Percentiles rank a stretch among this genome's conserved stretches.
These are phyloP conservation scores for Novymonas esmeraldas DNA, from an alignment of 208 protist species.

Conservation along the genomic window DNA sequence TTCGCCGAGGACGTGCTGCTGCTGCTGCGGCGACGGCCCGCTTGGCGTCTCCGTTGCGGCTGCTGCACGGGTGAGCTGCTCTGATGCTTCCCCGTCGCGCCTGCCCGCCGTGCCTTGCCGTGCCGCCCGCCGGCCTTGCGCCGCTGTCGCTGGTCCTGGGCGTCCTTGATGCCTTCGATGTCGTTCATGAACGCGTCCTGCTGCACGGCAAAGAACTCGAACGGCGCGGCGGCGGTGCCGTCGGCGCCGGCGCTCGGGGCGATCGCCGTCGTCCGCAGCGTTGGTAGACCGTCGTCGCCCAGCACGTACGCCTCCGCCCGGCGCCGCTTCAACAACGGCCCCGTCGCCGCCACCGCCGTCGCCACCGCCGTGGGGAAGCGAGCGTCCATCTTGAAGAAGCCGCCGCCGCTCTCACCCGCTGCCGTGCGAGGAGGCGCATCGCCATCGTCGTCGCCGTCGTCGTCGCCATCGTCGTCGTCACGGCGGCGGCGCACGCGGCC, in stretches of 20 bases:
- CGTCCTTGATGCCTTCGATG: constrained; percentile 65
- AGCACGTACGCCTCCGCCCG: constrained; percentile 50
- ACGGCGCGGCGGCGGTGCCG: constrained; percentile 13
- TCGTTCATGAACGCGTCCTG: constrained; percentile 75
- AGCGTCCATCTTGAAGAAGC: constrained; percentile 56
- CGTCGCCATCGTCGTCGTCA: constrained; percentile 43
- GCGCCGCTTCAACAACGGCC: constrained; percentile 34
- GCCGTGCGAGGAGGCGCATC: background rate
- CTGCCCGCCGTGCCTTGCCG: background rate
- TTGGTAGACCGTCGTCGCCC: constrained; percentile 34
- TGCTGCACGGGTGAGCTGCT: background rate
- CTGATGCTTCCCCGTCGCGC: background rate
- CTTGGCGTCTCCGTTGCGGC: background rate
- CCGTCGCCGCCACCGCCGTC: constrained; percentile 12
- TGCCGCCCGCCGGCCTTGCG: constrained; percentile 4
- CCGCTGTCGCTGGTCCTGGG: constrained; percentile 35
- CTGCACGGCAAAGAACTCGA: constrained; percentile 77
- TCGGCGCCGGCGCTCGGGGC: constrained; percentile 6
- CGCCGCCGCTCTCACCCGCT: constrained; percentile 2
- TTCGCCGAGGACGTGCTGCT: background rate
- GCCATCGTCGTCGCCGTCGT: background rate
- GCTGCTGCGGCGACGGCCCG: background rate
- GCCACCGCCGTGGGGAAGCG: constrained; percentile 33
- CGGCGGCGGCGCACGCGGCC: constrained; percentile 62
- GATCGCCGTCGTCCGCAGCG: constrained; percentile 57